Percentiles rank a stretch among this genome's conserved stretches.
Evolutionary conservation across 148 eudicot genomes (phyloP).

Genomic region (Beta vulgaris): DNA sequence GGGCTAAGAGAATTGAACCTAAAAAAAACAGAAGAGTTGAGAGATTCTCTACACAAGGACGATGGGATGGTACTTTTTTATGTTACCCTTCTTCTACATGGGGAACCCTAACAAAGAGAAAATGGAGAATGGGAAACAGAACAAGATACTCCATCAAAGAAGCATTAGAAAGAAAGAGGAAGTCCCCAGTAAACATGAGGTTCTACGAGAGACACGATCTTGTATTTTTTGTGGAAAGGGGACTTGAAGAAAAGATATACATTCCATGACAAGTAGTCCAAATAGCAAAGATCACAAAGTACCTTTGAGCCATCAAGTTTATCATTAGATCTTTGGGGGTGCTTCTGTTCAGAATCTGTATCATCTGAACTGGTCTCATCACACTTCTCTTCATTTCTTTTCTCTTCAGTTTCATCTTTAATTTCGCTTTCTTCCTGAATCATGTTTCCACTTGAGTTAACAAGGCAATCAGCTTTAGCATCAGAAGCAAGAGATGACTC

Average conservation of each 20-base stretch:
- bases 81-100: not conserved
- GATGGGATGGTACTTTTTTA: not conserved
- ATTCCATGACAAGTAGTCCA: not conserved
- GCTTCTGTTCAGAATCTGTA: constrained; percentile 32
- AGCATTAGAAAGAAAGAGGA: not conserved
- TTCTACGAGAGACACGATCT: not conserved
- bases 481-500: constrained; percentile 34
- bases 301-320: constrained; percentile 45
- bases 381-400: constrained; percentile 26
- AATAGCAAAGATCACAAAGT: constrained; percentile 14
- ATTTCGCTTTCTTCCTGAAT: constrained; percentile 28
- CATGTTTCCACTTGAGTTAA: constrained; percentile 36
- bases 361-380: constrained; percentile 33
- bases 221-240: not conserved
- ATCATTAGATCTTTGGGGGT: constrained; percentile 23
- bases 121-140: not conserved
- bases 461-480: constrained; percentile 33
- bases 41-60: too few relatives aligned
- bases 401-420: constrained; percentile 34
- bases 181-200: not conserved
- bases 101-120: not conserved
- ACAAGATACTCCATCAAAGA: not conserved
- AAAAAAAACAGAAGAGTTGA: too few relatives aligned
- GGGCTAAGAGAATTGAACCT: not conserved
- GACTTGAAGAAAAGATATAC: not conserved